Base-by-base conservation (phyloP, 371 early-diverging fungal species). In the Rhizopus stolonifer region DNA sequence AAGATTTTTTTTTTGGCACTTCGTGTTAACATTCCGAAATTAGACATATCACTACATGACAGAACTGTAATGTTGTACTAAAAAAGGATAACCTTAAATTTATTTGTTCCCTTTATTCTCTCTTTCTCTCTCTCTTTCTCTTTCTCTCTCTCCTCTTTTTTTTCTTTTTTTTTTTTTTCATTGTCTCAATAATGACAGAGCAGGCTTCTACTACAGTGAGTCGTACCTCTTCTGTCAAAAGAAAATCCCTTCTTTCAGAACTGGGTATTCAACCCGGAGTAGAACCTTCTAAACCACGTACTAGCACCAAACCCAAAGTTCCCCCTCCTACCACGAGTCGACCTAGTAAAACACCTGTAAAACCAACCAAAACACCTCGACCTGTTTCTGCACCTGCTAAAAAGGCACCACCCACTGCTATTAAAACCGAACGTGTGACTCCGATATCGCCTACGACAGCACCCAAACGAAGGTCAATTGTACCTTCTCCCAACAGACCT, bases 201-300 rank as follows among this genome's bases (percentile, higher is more conserved):
- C 45, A 36, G 26, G 26, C 40, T 32, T 18, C 54, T 24, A 38
- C 21, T 36, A 39, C 34, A 46, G 45, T 50, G 21, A 46, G 52
- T 25, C 32, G 57, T 19, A 33, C 54, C 19, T 31, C 65, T 7
- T 22, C 46, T 7, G 39, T 42, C 3, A 70, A 68, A 46, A 65
- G 71, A 33, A 65, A 59, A 23, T 70, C 74, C 1, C 45, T 67
- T 14, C 47, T 74, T 13, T 61, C 64, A 7, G 74, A 69, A 8
- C 59, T 74, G 17, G 74, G 74, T 14, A 74, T 74, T 17, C 65
- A 74, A 33, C 50, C 74, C 58, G 45, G 13, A 2, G 49, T 13
- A 31, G 24, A 42, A 21, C 49, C 63, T 24, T 19, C 61, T 9
- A 50, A 51, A 19, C 21, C 57, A 21, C 36, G 55, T 9, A 32